Evolutionary conservation across 2,329 filamentous ascomycete species (phyloP).

Genomic region (Beauveria bassiana): DNA sequence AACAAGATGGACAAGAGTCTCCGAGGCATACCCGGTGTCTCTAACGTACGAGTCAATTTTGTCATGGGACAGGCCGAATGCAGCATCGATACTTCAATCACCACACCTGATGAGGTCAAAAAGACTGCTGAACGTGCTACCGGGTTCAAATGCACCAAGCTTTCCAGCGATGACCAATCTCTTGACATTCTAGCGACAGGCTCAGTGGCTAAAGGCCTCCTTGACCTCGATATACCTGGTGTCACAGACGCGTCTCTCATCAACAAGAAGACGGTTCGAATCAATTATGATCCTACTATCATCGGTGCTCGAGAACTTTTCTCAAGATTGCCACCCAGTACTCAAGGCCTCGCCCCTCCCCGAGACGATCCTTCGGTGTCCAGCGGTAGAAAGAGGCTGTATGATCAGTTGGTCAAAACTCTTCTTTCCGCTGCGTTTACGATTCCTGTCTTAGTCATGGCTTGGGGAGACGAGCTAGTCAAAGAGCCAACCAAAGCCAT

Average conservation of each 20-base stretch:
- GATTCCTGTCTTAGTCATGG: slow-evolving; percentile 25
- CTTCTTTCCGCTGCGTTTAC: slow-evolving; percentile 22
- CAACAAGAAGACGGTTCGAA: slow-evolving; percentile 23
- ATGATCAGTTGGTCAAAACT: slow-evolving; percentile 26
- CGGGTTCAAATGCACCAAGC: slow-evolving; percentile 22
- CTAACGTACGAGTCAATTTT: slow-evolving; percentile 28
- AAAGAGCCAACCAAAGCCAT: slow-evolving; percentile 17
- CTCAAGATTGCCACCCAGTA: slow-evolving; percentile 13
- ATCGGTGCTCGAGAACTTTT: slow-evolving; percentile 26
- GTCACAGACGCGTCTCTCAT: slow-evolving; percentile 20
- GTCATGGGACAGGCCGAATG: slow-evolving; percentile 31
- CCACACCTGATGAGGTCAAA: slow-evolving; percentile 21
- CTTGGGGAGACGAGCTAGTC: slow-evolving; percentile 22
- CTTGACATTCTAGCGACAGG: slow-evolving; percentile 22
- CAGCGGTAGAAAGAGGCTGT: slow-evolving; percentile 22
- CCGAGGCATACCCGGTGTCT: slow-evolving; percentile 20
- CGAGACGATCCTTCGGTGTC: slow-evolving; percentile 25
- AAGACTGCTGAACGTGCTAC: slow-evolving; percentile 20
- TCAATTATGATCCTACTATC: slow-evolving; percentile 27
- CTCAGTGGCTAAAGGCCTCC: slow-evolving; percentile 16
- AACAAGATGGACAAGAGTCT: slow-evolving; percentile 27
- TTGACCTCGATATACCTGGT: slow-evolving; percentile 16
- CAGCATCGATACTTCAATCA: slow-evolving; percentile 18
- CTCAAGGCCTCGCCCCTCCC: slow-evolving; percentile 23
- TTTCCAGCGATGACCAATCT: slow-evolving; percentile 20